Evolutionary conservation across 2,329 filamentous ascomycete species (phyloP), one percentile per base, ranked within the genome.

Genomic region (Fusarium verticillioides): DNA sequence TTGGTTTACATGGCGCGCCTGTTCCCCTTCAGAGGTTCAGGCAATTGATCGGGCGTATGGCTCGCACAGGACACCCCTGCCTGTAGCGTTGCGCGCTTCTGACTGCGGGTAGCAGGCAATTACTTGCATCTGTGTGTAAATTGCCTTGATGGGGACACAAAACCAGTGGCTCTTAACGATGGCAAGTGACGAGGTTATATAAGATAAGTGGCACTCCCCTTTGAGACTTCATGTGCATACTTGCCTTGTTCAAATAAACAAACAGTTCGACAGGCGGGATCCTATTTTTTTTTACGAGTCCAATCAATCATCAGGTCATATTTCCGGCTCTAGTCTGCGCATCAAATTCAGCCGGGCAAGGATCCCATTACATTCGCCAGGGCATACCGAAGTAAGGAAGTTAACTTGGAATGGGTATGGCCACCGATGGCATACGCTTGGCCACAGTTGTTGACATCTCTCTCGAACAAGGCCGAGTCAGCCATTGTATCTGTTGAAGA

Each of bases 131-230:
- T 52, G 66, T 46, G 50, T 65, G 70, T 44, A 66, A 69, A 73
- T 54, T 67, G 37, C 44, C 43, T 46, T 63, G 52, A 70, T 63
- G 72, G 69, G 53, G 52, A 66, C 68, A 74, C 70, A 66, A 66
- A 62, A 42, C 49, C 60, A 64, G 50, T 60, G 36, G 44, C 37
- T 56, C 36, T 59, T 67, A n/a, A 61, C 67, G 16, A 53, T 23
- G 28, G 56, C 53, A 65, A 65, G 43, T 34, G 58, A 50, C 19
- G 53, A 62, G 67, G 26, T 60, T 36, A 60, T 78, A 77, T 78
- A 77, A 78, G 69, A 78, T 67, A 65, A 66, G 53, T 59, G 58
- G 54, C 52, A 56, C 65, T 75, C 72, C 76, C 76, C 66, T 52
- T 37, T 37, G 36, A 54, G 54, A 32, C 34, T 37, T 19, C 11